These are phyloP conservation scores for Thelephora aurantiotincta DNA, from an alignment of 768 basidiomycete genomes.

Conservation along the genomic window DNA sequence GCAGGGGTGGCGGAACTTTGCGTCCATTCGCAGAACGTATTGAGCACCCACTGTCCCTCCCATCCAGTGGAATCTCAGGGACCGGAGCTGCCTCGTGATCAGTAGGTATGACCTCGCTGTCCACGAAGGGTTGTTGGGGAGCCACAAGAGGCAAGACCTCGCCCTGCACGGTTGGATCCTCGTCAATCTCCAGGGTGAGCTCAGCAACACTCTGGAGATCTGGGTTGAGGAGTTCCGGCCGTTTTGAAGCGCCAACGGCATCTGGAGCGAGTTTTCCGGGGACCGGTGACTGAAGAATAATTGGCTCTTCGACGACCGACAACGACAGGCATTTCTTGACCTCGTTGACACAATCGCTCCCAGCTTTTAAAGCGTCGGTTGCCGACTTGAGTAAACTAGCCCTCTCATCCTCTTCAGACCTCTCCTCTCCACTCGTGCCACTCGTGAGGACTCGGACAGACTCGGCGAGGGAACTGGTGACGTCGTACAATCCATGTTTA, in stretches of 20 bases:
- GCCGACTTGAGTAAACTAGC: constrained; percentile 67
- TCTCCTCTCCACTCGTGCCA: constrained; percentile 21
- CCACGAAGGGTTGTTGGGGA: background rate
- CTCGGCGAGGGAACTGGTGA: constrained; percentile 78
- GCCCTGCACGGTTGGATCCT: background rate
- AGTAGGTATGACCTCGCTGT: background rate
- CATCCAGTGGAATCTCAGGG: background rate
- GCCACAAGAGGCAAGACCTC: background rate
- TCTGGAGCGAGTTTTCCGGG: constrained; percentile 26
- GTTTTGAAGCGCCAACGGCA: background rate
- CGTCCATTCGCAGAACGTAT: constrained; percentile 17
- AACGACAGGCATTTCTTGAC: constrained; percentile 73
- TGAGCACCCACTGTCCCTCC: background rate
- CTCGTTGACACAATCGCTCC: constrained; percentile 76
- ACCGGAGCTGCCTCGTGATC: too few species aligned
- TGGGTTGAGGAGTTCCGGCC: constrained; percentile 7
- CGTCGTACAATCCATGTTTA: constrained; percentile 73
- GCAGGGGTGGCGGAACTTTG: constrained; percentile 17
- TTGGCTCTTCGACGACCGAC: constrained; percentile 43
- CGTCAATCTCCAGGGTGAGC: background rate
- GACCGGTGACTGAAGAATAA: constrained; percentile 51
- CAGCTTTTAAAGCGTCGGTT: constrained; percentile 75
- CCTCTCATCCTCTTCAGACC: constrained; percentile 77
- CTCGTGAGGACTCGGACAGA: constrained; percentile 68
- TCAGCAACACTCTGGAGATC: background rate